These are phyloP conservation scores for Hypoxylon sp. DNA, from an alignment of 2,329 filamentous ascomycete species.

Conservation along the genomic window DNA sequence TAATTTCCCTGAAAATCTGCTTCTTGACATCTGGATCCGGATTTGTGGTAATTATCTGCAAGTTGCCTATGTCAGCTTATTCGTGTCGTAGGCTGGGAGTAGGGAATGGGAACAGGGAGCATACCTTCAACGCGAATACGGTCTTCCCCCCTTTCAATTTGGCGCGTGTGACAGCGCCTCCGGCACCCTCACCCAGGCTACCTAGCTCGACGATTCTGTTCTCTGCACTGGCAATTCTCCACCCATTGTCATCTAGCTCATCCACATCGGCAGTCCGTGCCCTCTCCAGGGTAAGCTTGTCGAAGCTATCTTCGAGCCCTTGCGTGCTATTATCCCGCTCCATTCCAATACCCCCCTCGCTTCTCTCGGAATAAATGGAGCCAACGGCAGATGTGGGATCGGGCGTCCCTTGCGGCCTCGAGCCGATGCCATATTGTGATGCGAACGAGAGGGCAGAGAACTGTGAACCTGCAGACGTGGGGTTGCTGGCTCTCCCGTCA, in stretches of 20 bases:
- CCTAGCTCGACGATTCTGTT: slow-evolving; percentile 89
- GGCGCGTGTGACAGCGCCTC: slow-evolving; percentile 93
- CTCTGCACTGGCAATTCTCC: slow-evolving; percentile 91
- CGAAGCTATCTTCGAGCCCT: slow-evolving; percentile 76
- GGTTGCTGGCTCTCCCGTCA: slow-evolving; percentile 81
- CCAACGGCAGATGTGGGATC: slow-evolving; percentile 91
- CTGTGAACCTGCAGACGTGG: slow-evolving; percentile 87
- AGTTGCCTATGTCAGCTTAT: slow-evolving; percentile 34
- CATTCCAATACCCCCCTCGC: slow-evolving; percentile 80
- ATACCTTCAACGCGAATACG: slow-evolving; percentile 93
- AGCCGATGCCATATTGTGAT: slow-evolving; percentile 75
- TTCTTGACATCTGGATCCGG: slow-evolving; percentile 98
- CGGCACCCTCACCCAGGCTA: slow-evolving; percentile 91
- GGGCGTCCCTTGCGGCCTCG: slow-evolving; percentile 74
- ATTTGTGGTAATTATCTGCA: slow-evolving; percentile 96
- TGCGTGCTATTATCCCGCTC: slow-evolving; percentile 85
- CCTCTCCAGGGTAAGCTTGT: slow-evolving; percentile 84
- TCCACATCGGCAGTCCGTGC: slow-evolving; percentile 89
- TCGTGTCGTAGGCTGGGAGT: slow-evolving; percentile 5
- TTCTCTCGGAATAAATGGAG: slow-evolving; percentile 83
- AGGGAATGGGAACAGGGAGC: slow-evolving; percentile 37
- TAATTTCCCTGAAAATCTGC: slow-evolving; percentile 94
- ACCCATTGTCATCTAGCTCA: slow-evolving; percentile 93
- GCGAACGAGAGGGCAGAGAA: slow-evolving; percentile 87
- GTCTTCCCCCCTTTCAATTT: slow-evolving; percentile 92